These are phyloP conservation scores for Metschnikowia henanensis DNA, from an alignment of 805 yeast species.

Conservation along the genomic window DNA sequence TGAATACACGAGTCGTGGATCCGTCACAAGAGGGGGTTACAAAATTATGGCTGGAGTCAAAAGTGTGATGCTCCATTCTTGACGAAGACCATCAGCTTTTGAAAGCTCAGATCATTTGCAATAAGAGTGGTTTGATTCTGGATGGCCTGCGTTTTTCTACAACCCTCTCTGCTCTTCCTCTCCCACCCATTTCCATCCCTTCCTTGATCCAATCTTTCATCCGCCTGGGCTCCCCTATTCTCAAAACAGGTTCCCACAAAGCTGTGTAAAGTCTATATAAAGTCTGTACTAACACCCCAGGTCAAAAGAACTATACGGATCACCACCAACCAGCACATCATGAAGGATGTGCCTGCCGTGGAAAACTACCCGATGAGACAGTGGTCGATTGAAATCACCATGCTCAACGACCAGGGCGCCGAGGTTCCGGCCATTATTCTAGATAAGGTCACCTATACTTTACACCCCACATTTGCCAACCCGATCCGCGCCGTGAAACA, in stretches of 20 bases:
- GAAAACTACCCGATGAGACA: constrained; percentile 93
- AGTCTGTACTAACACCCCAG: constrained; percentile 26
- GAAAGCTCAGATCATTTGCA: no score
- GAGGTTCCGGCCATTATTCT: constrained; percentile 84
- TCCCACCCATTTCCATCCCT: no score
- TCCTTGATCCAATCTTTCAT: background rate
- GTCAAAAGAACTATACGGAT: constrained; percentile 86
- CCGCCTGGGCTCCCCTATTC: background rate
- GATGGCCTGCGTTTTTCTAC: no score
- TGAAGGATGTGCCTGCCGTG: constrained; percentile 79
- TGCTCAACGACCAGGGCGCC: constrained; percentile 78
- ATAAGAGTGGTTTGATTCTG: no score
- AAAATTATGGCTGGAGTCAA: no score
- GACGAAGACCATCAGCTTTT: no score
- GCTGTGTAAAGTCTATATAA: no score
- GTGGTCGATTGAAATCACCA: constrained; percentile 79
- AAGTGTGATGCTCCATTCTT: no score
- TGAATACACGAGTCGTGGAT: no score
- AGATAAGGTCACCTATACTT: constrained; percentile 88
- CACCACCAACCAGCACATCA: constrained; percentile 80
- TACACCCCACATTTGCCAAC: constrained; percentile 93
- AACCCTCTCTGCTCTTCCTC: no score
- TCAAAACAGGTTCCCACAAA: no score
- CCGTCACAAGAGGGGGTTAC: no score
- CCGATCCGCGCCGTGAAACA: constrained; percentile 81